These are phyloP conservation scores for Sugiyamaella mastotermitis DNA, from an alignment of 805 yeast species.

Conservation along the genomic window DNA sequence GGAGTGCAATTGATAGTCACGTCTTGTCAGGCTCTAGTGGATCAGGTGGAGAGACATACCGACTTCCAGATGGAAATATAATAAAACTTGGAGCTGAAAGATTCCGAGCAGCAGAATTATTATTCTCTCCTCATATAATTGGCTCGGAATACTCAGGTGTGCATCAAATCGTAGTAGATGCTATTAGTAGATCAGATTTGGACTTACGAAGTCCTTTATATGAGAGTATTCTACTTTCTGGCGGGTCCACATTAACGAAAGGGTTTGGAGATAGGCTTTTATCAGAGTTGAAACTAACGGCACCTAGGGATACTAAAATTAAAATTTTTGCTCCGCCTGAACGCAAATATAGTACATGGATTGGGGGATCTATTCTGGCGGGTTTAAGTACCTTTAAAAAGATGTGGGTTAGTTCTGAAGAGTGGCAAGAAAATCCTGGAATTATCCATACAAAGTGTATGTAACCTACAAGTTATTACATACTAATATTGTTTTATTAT, in stretches of 20 bases:
- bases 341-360: conserved; percentile 99
- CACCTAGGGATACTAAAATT: conserved; percentile 99
- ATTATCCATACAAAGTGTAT: conserved; percentile 5
- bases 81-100: conserved; percentile 99
- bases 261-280: conserved; percentile 99
- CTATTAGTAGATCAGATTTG: conserved; percentile 97
- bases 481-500: too few relatives aligned
- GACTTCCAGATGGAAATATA: conserved; percentile 99
- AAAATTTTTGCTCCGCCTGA: conserved; percentile 99
- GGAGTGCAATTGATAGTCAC: conserved; percentile 1
- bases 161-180: conserved; percentile 94
- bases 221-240: conserved; percentile 99
- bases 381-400: conserved; percentile 99
- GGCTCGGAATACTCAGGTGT: conserved; percentile 96
- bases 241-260: conserved; percentile 99
- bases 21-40: not conserved
- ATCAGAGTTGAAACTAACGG: conserved; percentile 98
- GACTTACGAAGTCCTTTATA: conserved; percentile 98
- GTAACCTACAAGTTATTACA: not conserved
- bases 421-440: conserved; percentile 2
- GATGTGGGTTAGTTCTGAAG: conserved; percentile 62
- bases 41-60: conserved; percentile 52
- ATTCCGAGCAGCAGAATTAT: conserved; percentile 99
- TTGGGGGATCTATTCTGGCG: conserved; percentile 99
- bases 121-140: conserved; percentile 94